Base-by-base conservation (phyloP, 768 basidiomycete species). In the Pisolithus albus region DNA sequence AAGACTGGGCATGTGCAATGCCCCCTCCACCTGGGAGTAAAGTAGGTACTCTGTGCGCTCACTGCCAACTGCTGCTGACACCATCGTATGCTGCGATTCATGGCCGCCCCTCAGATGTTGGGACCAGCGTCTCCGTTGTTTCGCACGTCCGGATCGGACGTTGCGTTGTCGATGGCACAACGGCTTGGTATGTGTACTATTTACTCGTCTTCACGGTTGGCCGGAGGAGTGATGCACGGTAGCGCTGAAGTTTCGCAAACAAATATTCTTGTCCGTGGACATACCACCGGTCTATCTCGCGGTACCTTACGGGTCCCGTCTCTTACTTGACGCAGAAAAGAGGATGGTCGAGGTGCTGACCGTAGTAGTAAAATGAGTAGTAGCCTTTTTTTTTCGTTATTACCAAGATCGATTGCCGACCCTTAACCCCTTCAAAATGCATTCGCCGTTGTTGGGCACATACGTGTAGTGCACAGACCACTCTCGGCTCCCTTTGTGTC, bases 1-100 rank as follows among this genome's bases (percentile, higher is more conserved):
- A 71, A 52, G 89, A 92, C 59, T 92, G 89, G 89, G 86, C 84
- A 21, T 88, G 83, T 61, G 88, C 84, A 28, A 88, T 90, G 86
- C 87, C 88, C 21, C 66, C 78, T 16, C 9, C 49, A 51, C 34
- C 55, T 23, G 56, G 61, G 30, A 46, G 42, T 13, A 37, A 44
- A 56, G 65, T 67, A 57, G 59, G 65, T 63, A 8, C 6, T 13
- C 8, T 21, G 46, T 2, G 38, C 34, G 11, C 2, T 37, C 34
- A n/a, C 13, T 24, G 28, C n/a, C 16, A 16, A 21, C n/a, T 46
- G 32, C 43, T 46, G 32, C 43, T 46, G 18, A 38, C 43, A 5
- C n/a, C 15, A 3, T 6, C 15, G 47, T 46, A 13, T 21, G 18
- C 2, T 24, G 24, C 18, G 13, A 28, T 24, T 19, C n/a, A n/a